These are phyloP conservation scores for Sporopachydermia cereana DNA, from an alignment of 1,139 yeast genomes.

Conservation along the genomic window DNA sequence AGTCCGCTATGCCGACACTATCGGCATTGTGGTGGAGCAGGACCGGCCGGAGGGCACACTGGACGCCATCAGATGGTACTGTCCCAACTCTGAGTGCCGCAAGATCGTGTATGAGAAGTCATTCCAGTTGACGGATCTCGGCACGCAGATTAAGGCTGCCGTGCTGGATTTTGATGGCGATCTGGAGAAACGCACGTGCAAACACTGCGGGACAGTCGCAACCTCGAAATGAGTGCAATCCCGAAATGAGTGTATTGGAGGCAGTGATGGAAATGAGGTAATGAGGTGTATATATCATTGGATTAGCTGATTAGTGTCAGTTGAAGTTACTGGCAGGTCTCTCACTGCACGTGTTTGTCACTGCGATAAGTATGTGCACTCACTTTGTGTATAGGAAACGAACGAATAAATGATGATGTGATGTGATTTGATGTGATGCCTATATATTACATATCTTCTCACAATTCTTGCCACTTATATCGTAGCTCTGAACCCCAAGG, in stretches of 20 bases:
- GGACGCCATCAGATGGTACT: slow-evolving; percentile 81
- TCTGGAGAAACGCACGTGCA: slow-evolving; percentile 55
- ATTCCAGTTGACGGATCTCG: slow-evolving; percentile 71
- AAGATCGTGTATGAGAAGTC: slow-evolving; percentile 54
- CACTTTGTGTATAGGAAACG: too few relatives aligned
- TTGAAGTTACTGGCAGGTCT: background rate
- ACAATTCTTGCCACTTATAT: too few relatives aligned
- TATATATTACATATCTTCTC: too few relatives aligned
- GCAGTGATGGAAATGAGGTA: too few relatives aligned
- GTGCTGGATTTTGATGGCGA: slow-evolving; percentile 61
- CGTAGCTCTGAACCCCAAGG: too few relatives aligned
- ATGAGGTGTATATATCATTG: background rate
- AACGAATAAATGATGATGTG: too few relatives aligned
- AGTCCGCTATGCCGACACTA: slow-evolving; percentile 71
- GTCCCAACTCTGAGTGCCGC: slow-evolving; percentile 42
- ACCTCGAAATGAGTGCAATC: too few relatives aligned
- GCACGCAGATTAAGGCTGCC: slow-evolving; percentile 83
- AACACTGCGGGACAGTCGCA: slow-evolving; percentile 50
- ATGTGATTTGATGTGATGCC: too few relatives aligned
- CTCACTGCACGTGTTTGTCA: background rate
- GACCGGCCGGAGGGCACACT: slow-evolving; percentile 64
- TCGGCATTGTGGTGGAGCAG: slow-evolving; percentile 91
- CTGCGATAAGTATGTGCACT: too few relatives aligned
- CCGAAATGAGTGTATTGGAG: too few relatives aligned
- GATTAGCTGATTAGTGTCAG: background rate